Evolutionary conservation across 1,139 yeast genomes (phyloP), one percentile per base, ranked within the genome.

Genomic region (Protomyces pachydermus): DNA sequence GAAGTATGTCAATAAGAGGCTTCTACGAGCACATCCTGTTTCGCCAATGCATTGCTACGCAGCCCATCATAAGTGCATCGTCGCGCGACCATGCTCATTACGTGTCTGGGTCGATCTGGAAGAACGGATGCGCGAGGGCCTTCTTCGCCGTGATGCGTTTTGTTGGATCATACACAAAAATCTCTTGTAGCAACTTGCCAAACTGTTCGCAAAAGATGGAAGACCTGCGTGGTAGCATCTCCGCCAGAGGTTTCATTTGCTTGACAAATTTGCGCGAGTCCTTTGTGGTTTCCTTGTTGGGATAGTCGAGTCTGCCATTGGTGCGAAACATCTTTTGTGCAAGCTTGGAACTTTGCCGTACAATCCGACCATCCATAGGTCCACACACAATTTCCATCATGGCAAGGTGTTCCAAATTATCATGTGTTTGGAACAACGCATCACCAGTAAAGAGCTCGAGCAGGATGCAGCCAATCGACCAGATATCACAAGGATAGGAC

Each of bases 391-490:
- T 85, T 74, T 93, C 95, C 88, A 95, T 93, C 87, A 95, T 85
- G 16, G 96, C 96, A 73, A 95, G 79, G 76, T 95, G 98, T 74
- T 93, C 98, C 66, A 86, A 78, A 74, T 93, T 91, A 72, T 93
- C 97, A 74, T 93, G 97, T 0, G 98, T 95, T 69, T 89, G 91
- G 75, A 93, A 95, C 38, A 95, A 77, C 0, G 97, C 97, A 71
- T 90, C 96, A n/a, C 98, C 99, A 37, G 95, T 89, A 60, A 89
- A 86, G 61, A 95, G 77, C 75, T 95, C 98, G 12, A 91, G 91
- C 54, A 95, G 77, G 16, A 95, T 91, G 74, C 98, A 91, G 0
- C 97, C 99, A 65, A 93, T 81, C 1, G 97, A 89, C 99, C 98
- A 95, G 77, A 93, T 79, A 75, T 95, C 99, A 75, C 98, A 93